Base-by-base conservation (phyloP, 169 alveolate genomes). In the Sarcocystis neurona region DNA sequence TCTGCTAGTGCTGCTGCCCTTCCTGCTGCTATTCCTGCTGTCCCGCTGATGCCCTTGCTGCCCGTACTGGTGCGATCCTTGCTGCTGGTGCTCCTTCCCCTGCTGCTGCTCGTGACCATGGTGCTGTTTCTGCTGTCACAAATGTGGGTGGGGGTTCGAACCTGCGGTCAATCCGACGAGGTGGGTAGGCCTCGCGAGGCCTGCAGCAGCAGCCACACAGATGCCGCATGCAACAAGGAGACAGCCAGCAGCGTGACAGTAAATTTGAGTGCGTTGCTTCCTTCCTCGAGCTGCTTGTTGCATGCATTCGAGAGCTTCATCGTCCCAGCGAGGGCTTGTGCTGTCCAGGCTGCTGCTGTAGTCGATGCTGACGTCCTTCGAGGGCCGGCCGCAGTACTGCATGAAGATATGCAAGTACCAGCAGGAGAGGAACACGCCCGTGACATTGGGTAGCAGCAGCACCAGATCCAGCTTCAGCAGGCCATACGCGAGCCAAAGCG, bases 401-500 rank as follows among this genome's bases (percentile, higher is more conserved):
- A n/a, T n/a, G 56, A 72, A 72, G 37, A 39, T 32, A 27, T 43
- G 50, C 56, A 72, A 48, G 56, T 72, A 72, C 82, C 82, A 72
- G 27, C 37, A 6, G 18, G 82, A 72, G 47, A 72, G 34, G 82
- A 72, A 43, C 3, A 86, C 77, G 37, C 91, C 91, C 2, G 85
- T 56, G 10, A 56, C 68, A 23, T 86, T 86, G 37, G 91, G 91
- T 12, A 75, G 77, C n/a, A 86, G 68, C n/a, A 86, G 66, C 56
- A 82, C 66, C 23, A 82, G 77, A 44, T 86, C 91, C 18, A 72
- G 78, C 34, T 44, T 12, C 39, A 86, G 68, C 12, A 74, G 8
- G 37, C 91, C 91, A 43, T 86, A 86, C 23, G 60, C 79, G 30
- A 86, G 78, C 91, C 91, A 86, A 0, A 86, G 58, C 30, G 58